Evolutionary conservation across 2,329 filamentous ascomycete species (phyloP).

Genomic region (Penicillium expansum): DNA sequence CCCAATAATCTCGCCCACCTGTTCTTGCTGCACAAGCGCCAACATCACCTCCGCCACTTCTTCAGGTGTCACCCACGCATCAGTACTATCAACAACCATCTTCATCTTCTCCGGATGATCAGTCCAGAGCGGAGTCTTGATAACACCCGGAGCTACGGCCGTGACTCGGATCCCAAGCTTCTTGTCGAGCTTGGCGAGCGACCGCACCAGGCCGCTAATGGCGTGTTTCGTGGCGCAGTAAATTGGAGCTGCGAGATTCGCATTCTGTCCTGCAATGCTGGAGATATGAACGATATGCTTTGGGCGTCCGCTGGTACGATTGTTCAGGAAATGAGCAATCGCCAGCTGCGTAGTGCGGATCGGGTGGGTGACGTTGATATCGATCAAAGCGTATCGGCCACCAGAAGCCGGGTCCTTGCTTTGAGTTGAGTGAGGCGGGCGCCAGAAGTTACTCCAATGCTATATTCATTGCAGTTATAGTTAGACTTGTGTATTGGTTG

Average conservation of each 20-base stretch:
- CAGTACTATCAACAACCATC: slow-evolving; percentile 48
- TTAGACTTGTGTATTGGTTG: background rate
- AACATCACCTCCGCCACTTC: slow-evolving; percentile 61
- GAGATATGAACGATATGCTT: slow-evolving; percentile 51
- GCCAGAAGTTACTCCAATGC: slow-evolving; percentile 52
- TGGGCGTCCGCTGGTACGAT: slow-evolving; percentile 29
- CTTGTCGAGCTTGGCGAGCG: slow-evolving; percentile 50
- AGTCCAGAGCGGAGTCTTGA: slow-evolving; percentile 62
- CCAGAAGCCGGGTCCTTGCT: slow-evolving; percentile 43
- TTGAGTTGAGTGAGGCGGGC: slow-evolving; percentile 40
- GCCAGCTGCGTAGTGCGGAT: slow-evolving; percentile 53
- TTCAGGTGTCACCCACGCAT: slow-evolving; percentile 60
- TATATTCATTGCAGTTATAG: slow-evolving; percentile 19
- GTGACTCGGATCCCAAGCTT: slow-evolving; percentile 56
- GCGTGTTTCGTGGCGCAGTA: slow-evolving; percentile 52
- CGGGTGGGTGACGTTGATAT: slow-evolving; percentile 54
- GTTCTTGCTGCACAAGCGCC: slow-evolving; percentile 51
- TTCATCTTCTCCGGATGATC: slow-evolving; percentile 60
- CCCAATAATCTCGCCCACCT: slow-evolving; percentile 38
- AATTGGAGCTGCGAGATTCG: slow-evolving; percentile 42
- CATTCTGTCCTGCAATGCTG: slow-evolving; percentile 47
- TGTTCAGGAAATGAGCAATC: slow-evolving; percentile 48
- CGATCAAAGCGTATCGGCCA: slow-evolving; percentile 46
- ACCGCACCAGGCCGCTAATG: slow-evolving; percentile 50
- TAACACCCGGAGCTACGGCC: slow-evolving; percentile 59